A percentile compares a stretch with the other conserved stretches of the same genome.
phyloP scores from a whole-genome alignment of 176 grass and related monocot species.

The Carex parvula region DNA sequence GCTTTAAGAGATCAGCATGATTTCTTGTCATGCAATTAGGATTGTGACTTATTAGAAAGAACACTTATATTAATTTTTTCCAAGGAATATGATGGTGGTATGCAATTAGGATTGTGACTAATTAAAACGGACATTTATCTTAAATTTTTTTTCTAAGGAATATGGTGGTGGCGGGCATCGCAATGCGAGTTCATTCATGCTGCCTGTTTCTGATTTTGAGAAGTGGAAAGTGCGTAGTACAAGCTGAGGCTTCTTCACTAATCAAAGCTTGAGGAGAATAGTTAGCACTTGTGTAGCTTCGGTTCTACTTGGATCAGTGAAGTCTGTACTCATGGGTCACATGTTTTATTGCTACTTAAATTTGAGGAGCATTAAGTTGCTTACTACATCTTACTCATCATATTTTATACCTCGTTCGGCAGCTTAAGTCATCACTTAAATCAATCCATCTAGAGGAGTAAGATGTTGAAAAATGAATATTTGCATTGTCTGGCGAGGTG shows the following conservation, averaged over 20 bases:
- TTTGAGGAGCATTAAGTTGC: too few species aligned
- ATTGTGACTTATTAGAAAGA: background rate
- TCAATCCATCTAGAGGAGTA: too few species aligned
- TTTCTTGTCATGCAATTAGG: background rate
- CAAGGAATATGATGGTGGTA: conserved; percentile 65
- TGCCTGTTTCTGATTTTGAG: conserved; percentile 60
- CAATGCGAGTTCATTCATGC: conserved; percentile 86
- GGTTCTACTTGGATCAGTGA: background rate
- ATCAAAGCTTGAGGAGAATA: background rate
- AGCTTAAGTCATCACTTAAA: too few species aligned
- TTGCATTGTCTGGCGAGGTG: too few species aligned
- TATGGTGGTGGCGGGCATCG: conserved; percentile 75
- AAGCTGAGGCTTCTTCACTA: background rate
- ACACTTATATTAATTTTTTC: conserved; percentile 21
- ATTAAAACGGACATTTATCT: background rate
- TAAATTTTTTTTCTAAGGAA: conserved; percentile 40
- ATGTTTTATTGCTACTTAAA: too few species aligned
- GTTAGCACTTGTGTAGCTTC: background rate
- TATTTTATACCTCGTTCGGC: too few species aligned
- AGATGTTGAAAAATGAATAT: too few species aligned
- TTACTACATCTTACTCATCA: too few species aligned
- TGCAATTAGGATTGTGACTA: conserved; percentile 28
- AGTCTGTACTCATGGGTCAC: background rate
- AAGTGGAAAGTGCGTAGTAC: conserved; percentile 48
- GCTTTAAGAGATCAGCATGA: background rate